Evolutionary conservation across 2,329 filamentous ascomycete species (phyloP), one percentile per base, ranked within the genome.

Genomic region (Colletotrichum orbiculare): DNA sequence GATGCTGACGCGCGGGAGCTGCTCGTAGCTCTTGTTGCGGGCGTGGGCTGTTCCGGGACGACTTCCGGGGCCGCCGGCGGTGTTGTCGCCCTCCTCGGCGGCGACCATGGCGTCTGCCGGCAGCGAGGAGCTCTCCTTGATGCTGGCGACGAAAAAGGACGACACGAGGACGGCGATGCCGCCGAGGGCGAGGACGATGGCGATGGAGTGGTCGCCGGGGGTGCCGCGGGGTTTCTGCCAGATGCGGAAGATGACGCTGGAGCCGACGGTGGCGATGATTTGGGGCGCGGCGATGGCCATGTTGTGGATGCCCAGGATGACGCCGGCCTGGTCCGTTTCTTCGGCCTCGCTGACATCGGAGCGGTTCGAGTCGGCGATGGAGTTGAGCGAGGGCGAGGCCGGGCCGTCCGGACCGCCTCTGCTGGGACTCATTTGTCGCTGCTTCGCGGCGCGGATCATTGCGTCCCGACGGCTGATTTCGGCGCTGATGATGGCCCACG

Each of bases 231-330:
- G 93, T 77, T 97, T 97, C 79, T 98, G 94, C 72, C 95, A 86
- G 45, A 90, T 81, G 73, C 88, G 90, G 81, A 98, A 98, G 67
- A 98, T 91, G 65, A 91, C 82, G 73, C 91, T 94, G 65, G 92
- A 95, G 33, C 91, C 88, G 35, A 97, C 80, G 6, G 94, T 97
- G 10, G 95, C 94, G 59, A 97, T 85, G 66, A 97, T 94, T 75
- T 98, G 95, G 2, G 95, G 95, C 6, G 93, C 89, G 1, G 94
- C 93, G 70, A 98, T 92, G 13, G 94, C 91, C 79, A 98, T 95
- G 76, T 98, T 98, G 82, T 98, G 95, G 59, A 98, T 94, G 8
- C 95, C 95, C 2, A 98, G 85, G 48, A 98, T 93, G 45, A 97
- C 91, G 46, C 95, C 94, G 5, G 94, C 93, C 74, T 96, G 91